A percentile compares a stretch with the other conserved stretches of the same genome.
phyloP scores from a whole-genome alignment of 2,329 filamentous ascomycete genomes.

The Sclerotinia spermophila region DNA sequence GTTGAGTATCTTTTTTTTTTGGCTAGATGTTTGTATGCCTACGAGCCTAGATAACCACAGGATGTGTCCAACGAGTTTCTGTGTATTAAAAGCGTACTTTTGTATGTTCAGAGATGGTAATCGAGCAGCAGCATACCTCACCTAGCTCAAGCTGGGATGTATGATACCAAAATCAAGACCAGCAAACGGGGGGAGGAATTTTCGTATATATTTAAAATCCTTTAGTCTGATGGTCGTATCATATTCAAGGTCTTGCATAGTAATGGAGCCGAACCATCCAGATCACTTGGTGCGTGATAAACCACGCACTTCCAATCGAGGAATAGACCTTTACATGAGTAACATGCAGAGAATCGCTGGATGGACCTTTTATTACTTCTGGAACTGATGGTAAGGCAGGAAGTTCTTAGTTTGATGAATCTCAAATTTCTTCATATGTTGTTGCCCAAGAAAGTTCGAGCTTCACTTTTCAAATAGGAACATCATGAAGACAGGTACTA shows the following conservation, averaged over 20 bases:
- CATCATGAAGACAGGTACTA: not conserved
- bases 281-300: not conserved
- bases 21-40: not conserved
- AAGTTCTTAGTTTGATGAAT: not conserved
- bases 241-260: not conserved
- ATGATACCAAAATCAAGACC: no score
- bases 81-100: not conserved
- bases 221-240: not conserved
- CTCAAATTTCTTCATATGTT: not conserved
- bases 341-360: not conserved
- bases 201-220: no score
- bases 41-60: not conserved
- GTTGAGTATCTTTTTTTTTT: not conserved
- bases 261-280: not conserved
- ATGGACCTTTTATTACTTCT: not conserved
- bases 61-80: not conserved
- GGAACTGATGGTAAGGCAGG: no score
- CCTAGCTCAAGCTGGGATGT: not conserved
- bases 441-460: not conserved
- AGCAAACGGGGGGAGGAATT: no score
- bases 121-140: not conserved
- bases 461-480: not conserved
- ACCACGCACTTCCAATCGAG: not conserved
- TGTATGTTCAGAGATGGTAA: not conserved
- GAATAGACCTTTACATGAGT: not conserved